Evolutionary conservation across 768 basidiomycete genomes (phyloP), one percentile per base, ranked within the genome.

Genomic region (Amanita molliuscula): DNA sequence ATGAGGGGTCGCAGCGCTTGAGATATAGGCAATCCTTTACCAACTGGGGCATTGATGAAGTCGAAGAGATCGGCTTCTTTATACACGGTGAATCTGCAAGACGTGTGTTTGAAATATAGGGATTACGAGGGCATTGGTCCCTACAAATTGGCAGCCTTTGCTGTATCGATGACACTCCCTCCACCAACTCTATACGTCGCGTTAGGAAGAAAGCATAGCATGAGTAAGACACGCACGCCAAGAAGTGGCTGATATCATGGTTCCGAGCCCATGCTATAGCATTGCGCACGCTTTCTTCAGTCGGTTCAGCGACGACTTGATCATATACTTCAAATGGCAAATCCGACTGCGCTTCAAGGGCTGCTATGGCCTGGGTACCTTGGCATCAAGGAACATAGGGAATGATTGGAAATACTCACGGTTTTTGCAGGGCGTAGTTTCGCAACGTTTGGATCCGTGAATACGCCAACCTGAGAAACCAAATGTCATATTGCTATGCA

Each of bases 31-130:
- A 84, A 73, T 4, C 94, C 94, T 66, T 91, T 93, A 37, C 95
- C 95, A 47, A 97, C 73, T 0, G 95, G 95, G 1, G 95, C 93
- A 61, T 97, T 98, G 66, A 97, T 88, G 64, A 95, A 98, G 63
- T 98, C 95, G 70, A 93, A 86, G 8, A 97, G 70, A 60, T 96
- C 89, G 0, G 88, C 79, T 55, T 97, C 90, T 56, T 85, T 85
- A 73, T 97, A 97, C 9, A 89, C 88, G 0, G 87, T 76, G 65
- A 93, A 94, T 52, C 88, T 90, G 53, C 18, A 34, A 49, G 45
- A 35, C 36, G 28, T 61, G 37, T 55, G 16, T 6, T 29, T 16
- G 20, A 10, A 10, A 34, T 11, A 5, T 42, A 36, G n/a, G n/a
- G 18, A 21, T 43, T 31, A 16, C 4, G 23, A 31, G 5, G 41